phyloP scores from a whole-genome alignment of 345 rosid genomes.

The Eucalyptus guilfoylei region DNA sequence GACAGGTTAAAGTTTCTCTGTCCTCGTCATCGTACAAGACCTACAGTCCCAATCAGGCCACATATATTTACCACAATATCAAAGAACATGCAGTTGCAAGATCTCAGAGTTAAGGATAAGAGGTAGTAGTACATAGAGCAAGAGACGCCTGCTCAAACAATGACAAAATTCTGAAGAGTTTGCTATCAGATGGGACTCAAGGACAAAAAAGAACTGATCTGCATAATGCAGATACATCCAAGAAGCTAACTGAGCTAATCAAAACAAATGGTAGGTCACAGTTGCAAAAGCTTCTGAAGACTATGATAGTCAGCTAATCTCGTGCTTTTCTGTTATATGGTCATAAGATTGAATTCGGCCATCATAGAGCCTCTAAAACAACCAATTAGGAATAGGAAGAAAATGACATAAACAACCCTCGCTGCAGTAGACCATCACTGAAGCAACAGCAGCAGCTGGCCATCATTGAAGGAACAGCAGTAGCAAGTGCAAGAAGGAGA shows the following conservation, averaged over 20 bases:
- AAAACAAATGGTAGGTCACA: not conserved
- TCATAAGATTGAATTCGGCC: not conserved
- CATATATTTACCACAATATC: not conserved
- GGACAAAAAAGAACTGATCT: not conserved
- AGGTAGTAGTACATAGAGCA: not conserved
- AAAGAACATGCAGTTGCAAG: not conserved
- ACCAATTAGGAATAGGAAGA: not conserved
- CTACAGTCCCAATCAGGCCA: too few relatives aligned
- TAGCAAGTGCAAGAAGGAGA: too few relatives aligned
- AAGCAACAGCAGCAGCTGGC: not conserved
- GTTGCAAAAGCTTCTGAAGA: not conserved
- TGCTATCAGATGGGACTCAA: not conserved
- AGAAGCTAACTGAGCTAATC: not conserved
- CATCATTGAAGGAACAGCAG: not conserved
- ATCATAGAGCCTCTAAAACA: not conserved
- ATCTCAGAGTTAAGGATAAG: not conserved
- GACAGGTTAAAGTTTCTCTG: too few relatives aligned
- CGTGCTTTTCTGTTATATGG: not conserved
- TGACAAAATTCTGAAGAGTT: not conserved
- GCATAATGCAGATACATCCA: not conserved
- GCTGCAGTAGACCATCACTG: too few relatives aligned
- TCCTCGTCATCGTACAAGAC: too few relatives aligned
- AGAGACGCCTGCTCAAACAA: not conserved
- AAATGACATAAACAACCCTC: not conserved
- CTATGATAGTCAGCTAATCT: not conserved